These are phyloP conservation scores for Leptomonas pyrrhocoris DNA, from an alignment of 208 protist species.

Conservation along the genomic window DNA sequence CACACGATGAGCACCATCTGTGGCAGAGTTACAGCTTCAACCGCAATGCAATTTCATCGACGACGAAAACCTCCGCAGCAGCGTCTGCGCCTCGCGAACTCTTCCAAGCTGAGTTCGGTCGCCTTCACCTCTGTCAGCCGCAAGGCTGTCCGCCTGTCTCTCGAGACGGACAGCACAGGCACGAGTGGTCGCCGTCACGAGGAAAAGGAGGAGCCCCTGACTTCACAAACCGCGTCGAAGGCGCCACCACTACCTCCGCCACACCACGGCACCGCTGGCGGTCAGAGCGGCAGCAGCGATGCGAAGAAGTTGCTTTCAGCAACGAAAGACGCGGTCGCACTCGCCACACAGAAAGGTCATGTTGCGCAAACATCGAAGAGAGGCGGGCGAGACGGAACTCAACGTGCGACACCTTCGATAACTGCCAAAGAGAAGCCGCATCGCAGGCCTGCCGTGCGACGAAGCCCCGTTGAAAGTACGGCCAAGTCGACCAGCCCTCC, in stretches of 20 bases:
- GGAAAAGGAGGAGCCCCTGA: not conserved
- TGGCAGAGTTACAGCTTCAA: not conserved
- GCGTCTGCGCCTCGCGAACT: slow-evolving; percentile 2
- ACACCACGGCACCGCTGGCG: not conserved
- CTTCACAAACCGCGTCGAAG: not conserved
- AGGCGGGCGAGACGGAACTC: not conserved
- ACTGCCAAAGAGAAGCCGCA: not conserved
- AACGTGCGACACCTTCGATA: not conserved
- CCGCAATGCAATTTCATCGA: not conserved
- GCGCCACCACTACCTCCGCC: no score
- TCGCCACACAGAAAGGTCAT: no score
- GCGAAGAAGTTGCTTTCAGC: not conserved
- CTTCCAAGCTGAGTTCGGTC: not conserved
- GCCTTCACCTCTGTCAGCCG: not conserved
- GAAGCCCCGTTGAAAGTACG: not conserved
- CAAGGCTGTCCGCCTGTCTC: not conserved
- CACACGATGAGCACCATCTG: not conserved
- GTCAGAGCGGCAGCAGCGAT: not conserved
- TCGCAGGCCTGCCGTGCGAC: not conserved
- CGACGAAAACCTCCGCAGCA: not conserved
- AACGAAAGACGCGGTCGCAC: no score
- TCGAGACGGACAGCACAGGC: not conserved
- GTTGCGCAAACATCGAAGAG: no score
- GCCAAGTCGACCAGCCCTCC: not conserved
- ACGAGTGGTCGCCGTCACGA: not conserved